Conservation (phyloP, 2,329 filamentous ascomycete species). For the Ascochyta viciae-villosae region DNA sequence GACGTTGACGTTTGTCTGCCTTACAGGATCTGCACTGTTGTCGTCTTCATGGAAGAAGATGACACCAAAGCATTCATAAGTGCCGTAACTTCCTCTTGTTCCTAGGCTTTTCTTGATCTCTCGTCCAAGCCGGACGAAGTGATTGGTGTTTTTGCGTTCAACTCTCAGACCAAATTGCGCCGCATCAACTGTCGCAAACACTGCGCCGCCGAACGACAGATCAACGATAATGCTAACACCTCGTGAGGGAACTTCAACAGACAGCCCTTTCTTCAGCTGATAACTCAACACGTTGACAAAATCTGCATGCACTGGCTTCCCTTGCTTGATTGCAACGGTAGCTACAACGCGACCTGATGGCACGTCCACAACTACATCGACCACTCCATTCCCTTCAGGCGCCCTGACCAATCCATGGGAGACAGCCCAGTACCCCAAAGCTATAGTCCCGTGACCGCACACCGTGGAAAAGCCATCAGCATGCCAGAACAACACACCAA, state of each 20-base stretch:
- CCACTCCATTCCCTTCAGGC: not conserved
- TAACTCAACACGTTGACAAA: slow-evolving; percentile 20
- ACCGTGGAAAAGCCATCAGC: slow-evolving; percentile 60
- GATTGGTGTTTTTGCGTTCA: not conserved
- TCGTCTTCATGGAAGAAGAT: slow-evolving; percentile 17
- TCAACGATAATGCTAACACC: not conserved
- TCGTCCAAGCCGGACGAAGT: slow-evolving; percentile 8
- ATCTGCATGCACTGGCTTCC: slow-evolving; percentile 15
- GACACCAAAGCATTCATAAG: slow-evolving; percentile 16
- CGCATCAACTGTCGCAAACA: slow-evolving; percentile 14
- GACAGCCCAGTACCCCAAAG: slow-evolving; percentile 47
- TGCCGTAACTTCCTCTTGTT: slow-evolving; percentile 7
- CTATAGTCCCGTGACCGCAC: slow-evolving; percentile 62
- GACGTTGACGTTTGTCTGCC: slow-evolving; percentile 17
- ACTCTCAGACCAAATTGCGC: slow-evolving; percentile 13
- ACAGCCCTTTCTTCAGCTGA: not conserved
- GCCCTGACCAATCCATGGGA: slow-evolving; percentile 5
- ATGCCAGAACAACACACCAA: slow-evolving; percentile 58
- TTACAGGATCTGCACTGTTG: not conserved
- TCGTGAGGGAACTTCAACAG: not conserved
- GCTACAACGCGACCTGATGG: slow-evolving; percentile 17
- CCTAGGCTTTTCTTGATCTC: slow-evolving; percentile 15
- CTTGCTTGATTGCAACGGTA: not conserved
- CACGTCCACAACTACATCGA: slow-evolving; percentile 18
- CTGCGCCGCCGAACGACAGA: slow-evolving; percentile 13